These are phyloP conservation scores for Carex pumila DNA, from an alignment of 176 grass and related monocot species.

Conservation along the genomic window DNA sequence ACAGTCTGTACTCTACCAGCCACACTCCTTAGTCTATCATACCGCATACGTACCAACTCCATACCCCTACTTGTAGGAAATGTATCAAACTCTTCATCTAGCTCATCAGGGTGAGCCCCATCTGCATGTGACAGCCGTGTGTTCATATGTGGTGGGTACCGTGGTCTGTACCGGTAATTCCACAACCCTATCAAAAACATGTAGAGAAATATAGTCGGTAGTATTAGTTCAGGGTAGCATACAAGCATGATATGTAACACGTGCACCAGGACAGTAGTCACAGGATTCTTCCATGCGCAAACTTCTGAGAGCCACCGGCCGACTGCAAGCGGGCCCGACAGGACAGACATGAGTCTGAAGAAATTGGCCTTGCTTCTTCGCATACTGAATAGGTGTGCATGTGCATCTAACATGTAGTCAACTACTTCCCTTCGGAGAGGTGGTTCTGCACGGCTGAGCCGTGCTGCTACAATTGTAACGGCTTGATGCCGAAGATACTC, in stretches of 20 bases:
- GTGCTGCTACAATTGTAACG: conserved; percentile 44
- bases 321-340: conserved; percentile 56
- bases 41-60: conserved; percentile 58
- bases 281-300: conserved; percentile 78
- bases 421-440: conserved; percentile 81
- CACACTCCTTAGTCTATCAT: conserved; percentile 66
- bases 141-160: conserved; percentile 76
- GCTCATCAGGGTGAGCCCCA: conserved; percentile 48
- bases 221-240: conserved; percentile 80
- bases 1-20: conserved; percentile 83
- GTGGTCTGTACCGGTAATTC: conserved; percentile 67
- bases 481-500: conserved; percentile 66
- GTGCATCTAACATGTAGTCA: conserved; percentile 82
- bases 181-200: conserved; percentile 87
- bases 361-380: conserved; percentile 96
- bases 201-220: conserved; percentile 78
- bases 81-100: conserved; percentile 95
- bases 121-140: conserved; percentile 68
- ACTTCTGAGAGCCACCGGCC: conserved; percentile 67
- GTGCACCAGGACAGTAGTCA: conserved; percentile 71
- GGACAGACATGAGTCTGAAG: conserved; percentile 83
- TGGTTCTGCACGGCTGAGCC: conserved; percentile 80
- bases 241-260: conserved; percentile 76
- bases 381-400: conserved; percentile 86
- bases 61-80: conserved; percentile 55